Evolutionary conservation across 1,284 basidiomycete species (phyloP).

Genomic region (Ceratorhiza oryzae-sativae): DNA sequence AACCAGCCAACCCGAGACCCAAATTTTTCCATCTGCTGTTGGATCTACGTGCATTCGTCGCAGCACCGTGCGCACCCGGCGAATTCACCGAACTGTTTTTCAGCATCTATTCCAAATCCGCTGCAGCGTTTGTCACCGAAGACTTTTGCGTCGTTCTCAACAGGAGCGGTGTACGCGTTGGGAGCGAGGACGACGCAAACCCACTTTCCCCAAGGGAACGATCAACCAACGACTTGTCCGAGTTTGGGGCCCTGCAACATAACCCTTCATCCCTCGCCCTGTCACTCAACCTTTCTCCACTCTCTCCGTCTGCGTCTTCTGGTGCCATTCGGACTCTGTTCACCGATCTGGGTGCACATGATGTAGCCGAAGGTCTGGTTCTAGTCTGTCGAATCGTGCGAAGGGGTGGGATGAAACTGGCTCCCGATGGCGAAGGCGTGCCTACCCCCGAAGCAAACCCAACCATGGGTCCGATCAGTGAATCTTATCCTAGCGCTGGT

Average conservation of each 20-base stretch:
- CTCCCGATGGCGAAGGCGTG: conserved; percentile 6
- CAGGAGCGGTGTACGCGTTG: conserved; percentile 86
- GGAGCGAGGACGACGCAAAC: conserved; percentile 60
- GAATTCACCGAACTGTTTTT: conserved; percentile 95
- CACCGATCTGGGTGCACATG: conserved; percentile 83
- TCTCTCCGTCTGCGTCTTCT: conserved; percentile 46
- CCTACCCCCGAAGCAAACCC: conserved; percentile 43
- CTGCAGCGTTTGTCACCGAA: conserved; percentile 89
- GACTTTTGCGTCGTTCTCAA: conserved; percentile 92
- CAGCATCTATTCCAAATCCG: conserved; percentile 87
- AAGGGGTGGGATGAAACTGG: conserved; percentile 83
- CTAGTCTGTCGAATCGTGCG: conserved; percentile 91
- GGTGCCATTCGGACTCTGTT: conserved; percentile 80
- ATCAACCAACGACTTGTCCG: conserved; percentile 1
- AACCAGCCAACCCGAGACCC: conserved; percentile 46
- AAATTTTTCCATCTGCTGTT: conserved; percentile 90
- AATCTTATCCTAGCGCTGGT: conserved; percentile 45
- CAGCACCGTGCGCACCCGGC: conserved; percentile 85
- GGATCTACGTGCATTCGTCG: conserved; percentile 90
- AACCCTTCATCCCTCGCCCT: conserved; percentile 3
- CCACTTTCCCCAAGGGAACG: not conserved
- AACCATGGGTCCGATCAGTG: conserved; percentile 38
- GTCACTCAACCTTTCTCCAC: conserved; percentile 48
- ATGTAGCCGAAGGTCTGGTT: conserved; percentile 83
- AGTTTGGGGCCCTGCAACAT: conserved; percentile 1